Evolutionary conservation across 78 protist species (phyloP), one percentile per base, ranked within the genome.

Genomic region (Mastigamoeba balamuthi): DNA sequence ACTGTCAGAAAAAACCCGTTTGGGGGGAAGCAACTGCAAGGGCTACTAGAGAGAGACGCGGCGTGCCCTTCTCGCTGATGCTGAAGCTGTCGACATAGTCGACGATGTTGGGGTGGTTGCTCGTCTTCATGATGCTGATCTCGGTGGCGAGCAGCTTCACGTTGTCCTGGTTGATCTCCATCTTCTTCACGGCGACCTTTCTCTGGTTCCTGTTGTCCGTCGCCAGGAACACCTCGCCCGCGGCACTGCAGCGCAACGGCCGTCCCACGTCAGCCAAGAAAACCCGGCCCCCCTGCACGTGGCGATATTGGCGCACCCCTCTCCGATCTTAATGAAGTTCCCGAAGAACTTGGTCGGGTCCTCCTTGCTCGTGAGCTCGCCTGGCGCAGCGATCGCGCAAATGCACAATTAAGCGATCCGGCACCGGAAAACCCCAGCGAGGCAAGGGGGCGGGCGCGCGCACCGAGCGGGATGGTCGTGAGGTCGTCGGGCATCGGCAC

Each of bases 161-260:
- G 25, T 85, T 85, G 28, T 85, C 90, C 40, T 75, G 76, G 40
- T 65, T 78, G 38, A 85, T 85, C 28, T 79, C 83, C 43, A 85
- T 85, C 78, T 85, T 85, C 42, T 85, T 85, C 33, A 85, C 82
- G 17, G 90, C 90, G 29, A 85, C 90, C 44, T 69, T 38, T 69
- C 76, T 9, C 6, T 6, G 10, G 9, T n/a, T 52, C 67, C 40
- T 41, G 6, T 10, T 10, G 67, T 73, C 63, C 6, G 84, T 85
- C 1, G 90, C 90, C 29, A 85, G 83, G 75, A 76, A 85, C 29
- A 85, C 90, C 38, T 85, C 85, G 9, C 90, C 90, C 30, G 90
- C 90, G n/a, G 90, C 90, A 23, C 76, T 73, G 23, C 6, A 6
- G 5, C n/a, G n/a, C n/a, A n/a, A n/a, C n/a, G n/a, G n/a, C n/a